Evolutionary conservation across 2,329 filamentous ascomycete genomes (phyloP).

Genomic region (Mycosphaerella sp.): DNA sequence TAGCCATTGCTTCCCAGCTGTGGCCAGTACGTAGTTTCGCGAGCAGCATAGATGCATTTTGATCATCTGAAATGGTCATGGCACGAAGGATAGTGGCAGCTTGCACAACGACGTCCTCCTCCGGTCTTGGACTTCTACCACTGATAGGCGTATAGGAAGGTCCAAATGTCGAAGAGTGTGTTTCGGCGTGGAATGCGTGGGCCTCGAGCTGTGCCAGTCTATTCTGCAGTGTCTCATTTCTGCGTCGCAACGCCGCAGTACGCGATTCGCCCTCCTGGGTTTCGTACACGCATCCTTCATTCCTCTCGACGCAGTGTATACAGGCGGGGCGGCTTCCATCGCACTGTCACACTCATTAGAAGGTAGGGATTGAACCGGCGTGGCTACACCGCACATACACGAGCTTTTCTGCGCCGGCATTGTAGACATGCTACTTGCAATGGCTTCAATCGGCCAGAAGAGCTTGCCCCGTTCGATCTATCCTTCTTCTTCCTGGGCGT

Average conservation of each 20-base stretch:
- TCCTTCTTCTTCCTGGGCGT: no score
- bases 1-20: constrained; percentile 3
- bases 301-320: no score
- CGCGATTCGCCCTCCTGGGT: constrained; percentile 1
- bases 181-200: neutral
- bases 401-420: no score
- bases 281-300: neutral
- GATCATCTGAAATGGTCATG: constrained; percentile 1
- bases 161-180: neutral
- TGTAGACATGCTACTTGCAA: no score
- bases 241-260: neutral
- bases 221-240: constrained; percentile 2
- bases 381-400: no score
- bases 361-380: no score
- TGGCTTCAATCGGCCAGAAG: no score
- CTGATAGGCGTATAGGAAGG: neutral
- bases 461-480: no score
- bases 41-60: constrained; percentile 4
- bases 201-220: neutral
- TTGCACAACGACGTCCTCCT: neutral
- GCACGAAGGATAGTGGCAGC: neutral
- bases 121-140: neutral
- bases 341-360: no score
- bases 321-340: no score
- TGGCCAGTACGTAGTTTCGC: constrained; percentile 3